Evolutionary conservation across 1,139 yeast species (phyloP).

Genomic region (Saccharomyces hybrid): DNA sequence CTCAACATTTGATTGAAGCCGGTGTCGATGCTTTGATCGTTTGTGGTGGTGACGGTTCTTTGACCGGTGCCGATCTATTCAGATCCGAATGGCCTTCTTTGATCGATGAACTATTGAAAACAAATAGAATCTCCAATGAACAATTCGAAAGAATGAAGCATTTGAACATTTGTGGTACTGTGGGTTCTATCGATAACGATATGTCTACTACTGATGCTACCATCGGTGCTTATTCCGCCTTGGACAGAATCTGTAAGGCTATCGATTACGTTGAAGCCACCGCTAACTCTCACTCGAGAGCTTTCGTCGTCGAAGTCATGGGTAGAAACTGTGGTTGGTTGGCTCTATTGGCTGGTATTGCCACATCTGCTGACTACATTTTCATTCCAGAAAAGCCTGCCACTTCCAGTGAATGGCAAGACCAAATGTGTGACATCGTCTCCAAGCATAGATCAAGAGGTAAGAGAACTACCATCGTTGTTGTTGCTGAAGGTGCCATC

Average conservation of each 20-base stretch:
- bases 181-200: slow-evolving; percentile 95
- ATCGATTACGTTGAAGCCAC: slow-evolving; percentile 91
- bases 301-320: slow-evolving; percentile 97
- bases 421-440: slow-evolving; percentile 63
- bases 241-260: slow-evolving; percentile 87
- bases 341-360: slow-evolving; percentile 91
- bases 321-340: slow-evolving; percentile 99
- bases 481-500: slow-evolving; percentile 97
- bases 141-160: slow-evolving; percentile 56
- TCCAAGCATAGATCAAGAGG: slow-evolving; percentile 77
- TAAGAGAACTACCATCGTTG: slow-evolving; percentile 87
- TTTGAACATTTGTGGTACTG: slow-evolving; percentile 87
- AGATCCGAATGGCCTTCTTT: slow-evolving; percentile 91
- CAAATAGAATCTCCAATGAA: slow-evolving; percentile 46
- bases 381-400: slow-evolving; percentile 68
- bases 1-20: slow-evolving; percentile 72
- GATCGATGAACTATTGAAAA: slow-evolving; percentile 56
- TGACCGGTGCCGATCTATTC: slow-evolving; percentile 96
- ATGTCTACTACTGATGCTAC: slow-evolving; percentile 96
- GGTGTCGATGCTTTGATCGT: slow-evolving; percentile 95
- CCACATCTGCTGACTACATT: slow-evolving; percentile 91
- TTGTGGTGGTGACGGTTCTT: slow-evolving; percentile 98
- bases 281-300: slow-evolving; percentile 93
- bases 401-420: slow-evolving; percentile 47
- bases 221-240: slow-evolving; percentile 90